phyloP scores from a whole-genome alignment of 345 rosid genomes.

The Passiflora organensis region DNA sequence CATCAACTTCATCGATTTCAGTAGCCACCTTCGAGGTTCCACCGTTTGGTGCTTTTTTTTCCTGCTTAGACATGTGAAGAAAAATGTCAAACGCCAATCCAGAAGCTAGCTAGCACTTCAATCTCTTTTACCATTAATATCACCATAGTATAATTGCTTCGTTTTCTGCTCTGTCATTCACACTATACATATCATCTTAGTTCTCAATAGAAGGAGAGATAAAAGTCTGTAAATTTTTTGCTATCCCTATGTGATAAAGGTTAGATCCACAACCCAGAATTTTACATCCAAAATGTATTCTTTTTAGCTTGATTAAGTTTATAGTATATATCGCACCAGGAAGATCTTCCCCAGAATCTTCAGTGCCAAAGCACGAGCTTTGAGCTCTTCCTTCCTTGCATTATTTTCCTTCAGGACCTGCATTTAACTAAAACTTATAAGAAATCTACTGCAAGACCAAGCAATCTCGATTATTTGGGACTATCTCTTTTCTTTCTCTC shows the following conservation, averaged over 20 bases:
- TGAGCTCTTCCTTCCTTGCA: constrained; percentile 64
- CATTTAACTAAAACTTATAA: neutral
- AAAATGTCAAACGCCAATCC: too few species aligned
- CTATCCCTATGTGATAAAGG: too few species aligned
- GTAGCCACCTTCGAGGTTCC: constrained; percentile 40
- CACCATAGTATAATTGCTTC: neutral
- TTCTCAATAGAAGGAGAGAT: too few species aligned
- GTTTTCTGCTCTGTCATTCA: neutral
- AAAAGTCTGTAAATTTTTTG: too few species aligned
- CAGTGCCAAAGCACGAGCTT: constrained; percentile 63
- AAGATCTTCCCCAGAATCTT: constrained; percentile 76
- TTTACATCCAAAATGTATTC: too few species aligned
- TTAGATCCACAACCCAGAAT: too few species aligned
- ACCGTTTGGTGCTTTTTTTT: constrained; percentile 42
- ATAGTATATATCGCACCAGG: constrained; percentile 43
- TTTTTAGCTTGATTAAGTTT: too few species aligned
- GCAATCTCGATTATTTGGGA: too few species aligned
- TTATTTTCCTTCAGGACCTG: constrained; percentile 69
- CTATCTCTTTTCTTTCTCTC: too few species aligned
- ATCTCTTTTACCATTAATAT: neutral
- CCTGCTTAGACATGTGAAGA: constrained; percentile 35
- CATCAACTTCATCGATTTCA: constrained; percentile 59
- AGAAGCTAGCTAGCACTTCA: too few species aligned
- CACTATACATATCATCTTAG: too few species aligned
- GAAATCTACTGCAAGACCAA: neutral